Percentiles rank a stretch among this genome's conserved stretches.
Conservation (phyloP, 140 eudicot species). For the Stevia rebaudiana region DNA sequence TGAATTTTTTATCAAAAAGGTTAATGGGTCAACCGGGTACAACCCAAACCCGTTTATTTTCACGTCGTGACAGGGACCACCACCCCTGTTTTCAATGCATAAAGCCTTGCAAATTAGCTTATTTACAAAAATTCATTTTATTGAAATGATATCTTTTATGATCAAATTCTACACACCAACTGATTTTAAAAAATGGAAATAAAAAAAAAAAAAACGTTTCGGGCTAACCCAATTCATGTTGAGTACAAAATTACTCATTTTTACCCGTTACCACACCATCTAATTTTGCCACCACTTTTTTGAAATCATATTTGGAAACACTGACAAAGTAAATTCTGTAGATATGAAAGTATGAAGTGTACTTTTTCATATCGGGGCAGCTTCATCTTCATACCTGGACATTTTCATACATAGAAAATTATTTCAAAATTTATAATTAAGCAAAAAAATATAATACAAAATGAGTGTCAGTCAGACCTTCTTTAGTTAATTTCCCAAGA, state of each 20-base stretch:
- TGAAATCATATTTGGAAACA: conserved; percentile 1
- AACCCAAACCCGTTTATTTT: background rate
- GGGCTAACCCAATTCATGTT: background rate
- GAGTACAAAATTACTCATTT: background rate
- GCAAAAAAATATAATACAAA: background rate
- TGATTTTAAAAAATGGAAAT: background rate
- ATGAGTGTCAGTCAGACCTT: conserved; percentile 45
- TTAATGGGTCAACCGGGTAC: background rate
- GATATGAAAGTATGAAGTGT: conserved; percentile 1
- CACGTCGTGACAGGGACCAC: background rate
- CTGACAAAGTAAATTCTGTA: background rate
- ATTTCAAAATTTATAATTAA: conserved; percentile 2
- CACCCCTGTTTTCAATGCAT: background rate
- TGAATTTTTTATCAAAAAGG: background rate
- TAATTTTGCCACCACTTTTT: background rate
- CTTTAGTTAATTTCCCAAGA: conserved; percentile 57
- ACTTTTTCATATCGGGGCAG: conserved; percentile 86
- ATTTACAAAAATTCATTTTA: background rate
- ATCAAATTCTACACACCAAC: background rate
- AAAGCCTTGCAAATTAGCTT: too few relatives aligned
- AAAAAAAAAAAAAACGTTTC: background rate
- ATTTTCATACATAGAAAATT: background rate
- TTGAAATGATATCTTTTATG: background rate
- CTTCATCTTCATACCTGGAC: conserved; percentile 84
- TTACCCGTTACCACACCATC: background rate